Conservation (phyloP, 352 stramenopile genomes). For the Phytophthora rubi region DNA sequence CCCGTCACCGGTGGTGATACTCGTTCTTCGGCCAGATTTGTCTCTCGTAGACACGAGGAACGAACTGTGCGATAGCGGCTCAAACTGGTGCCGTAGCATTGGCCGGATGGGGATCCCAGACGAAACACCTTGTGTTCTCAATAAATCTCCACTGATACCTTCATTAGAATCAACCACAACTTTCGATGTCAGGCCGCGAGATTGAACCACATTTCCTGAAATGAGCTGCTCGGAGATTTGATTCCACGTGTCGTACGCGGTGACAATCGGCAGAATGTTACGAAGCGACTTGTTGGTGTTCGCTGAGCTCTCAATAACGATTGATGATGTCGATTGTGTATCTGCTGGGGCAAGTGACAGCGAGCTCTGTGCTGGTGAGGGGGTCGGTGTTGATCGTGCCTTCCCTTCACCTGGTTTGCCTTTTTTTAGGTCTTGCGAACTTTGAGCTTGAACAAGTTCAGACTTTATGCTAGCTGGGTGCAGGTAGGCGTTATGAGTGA, state of each 20-base stretch:
- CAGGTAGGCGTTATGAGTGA: conserved; percentile 53
- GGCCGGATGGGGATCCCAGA: conserved; percentile 31
- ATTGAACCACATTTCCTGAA: conserved; percentile 47
- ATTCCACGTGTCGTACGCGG: conserved; percentile 52
- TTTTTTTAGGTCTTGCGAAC: conserved; percentile 11
- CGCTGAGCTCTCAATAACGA: background rate
- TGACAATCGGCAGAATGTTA: conserved; percentile 40
- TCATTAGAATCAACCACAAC: conserved; percentile 17
- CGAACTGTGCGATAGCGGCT: conserved; percentile 43
- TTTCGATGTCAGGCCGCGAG: conserved; percentile 22
- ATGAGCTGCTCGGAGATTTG: conserved; percentile 53
- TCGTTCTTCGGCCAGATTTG: conserved; percentile 25
- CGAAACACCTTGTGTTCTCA: background rate
- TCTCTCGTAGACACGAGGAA: conserved; percentile 36
- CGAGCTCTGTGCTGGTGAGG: conserved; percentile 1
- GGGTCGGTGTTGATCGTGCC: background rate
- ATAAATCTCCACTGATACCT: conserved; percentile 6
- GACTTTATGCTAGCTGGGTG: conserved; percentile 13
- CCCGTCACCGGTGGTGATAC: conserved; percentile 24
- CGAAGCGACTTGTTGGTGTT: conserved; percentile 13
- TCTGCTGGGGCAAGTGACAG: conserved; percentile 1
- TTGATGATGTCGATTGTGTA: background rate
- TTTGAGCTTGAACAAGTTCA: conserved; percentile 1
- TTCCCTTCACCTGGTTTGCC: conserved; percentile 4
- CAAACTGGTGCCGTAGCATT: conserved; percentile 53